Conservation (phyloP, 176 grass and related monocot species). For the Aegilops sharonensis region DNA sequence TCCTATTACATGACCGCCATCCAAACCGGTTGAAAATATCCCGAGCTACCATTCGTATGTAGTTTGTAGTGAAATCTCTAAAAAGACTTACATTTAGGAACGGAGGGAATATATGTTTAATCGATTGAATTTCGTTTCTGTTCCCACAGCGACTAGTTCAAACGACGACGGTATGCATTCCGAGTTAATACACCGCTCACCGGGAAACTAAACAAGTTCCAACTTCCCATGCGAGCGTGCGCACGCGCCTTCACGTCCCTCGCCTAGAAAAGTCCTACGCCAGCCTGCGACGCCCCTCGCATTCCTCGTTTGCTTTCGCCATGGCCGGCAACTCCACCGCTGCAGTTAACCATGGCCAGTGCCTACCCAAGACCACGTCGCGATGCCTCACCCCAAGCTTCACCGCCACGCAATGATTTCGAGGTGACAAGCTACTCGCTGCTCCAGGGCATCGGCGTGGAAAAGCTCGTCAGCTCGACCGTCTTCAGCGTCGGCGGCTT, state of each 20-base stretch:
- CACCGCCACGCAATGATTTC: not conserved
- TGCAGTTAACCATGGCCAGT: not conserved
- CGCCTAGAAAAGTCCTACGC: not conserved
- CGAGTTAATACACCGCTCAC: not conserved
- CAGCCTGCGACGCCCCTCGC: not conserved
- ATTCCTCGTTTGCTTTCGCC: not conserved
- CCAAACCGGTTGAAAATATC: too few relatives aligned
- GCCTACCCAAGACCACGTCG: not conserved
- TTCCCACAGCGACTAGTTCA: not conserved
- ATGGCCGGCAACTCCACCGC: not conserved
- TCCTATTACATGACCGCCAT: too few relatives aligned
- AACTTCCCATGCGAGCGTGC: not conserved
- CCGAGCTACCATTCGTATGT: too few relatives aligned
- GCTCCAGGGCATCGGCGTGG: not conserved
- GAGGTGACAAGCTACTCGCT: not conserved
- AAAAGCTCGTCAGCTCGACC: not conserved
- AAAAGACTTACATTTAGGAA: too few relatives aligned
- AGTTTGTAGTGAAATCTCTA: too few relatives aligned
- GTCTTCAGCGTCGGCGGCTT: not conserved
- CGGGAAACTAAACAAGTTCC: not conserved
- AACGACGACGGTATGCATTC: not conserved
- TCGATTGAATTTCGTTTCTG: not conserved
- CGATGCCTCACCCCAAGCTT: not conserved
- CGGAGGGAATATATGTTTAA: not conserved
- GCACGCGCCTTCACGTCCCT: not conserved